Base-by-base conservation (phyloP, 441 rosid species). In the Daphne laureola region DNA sequence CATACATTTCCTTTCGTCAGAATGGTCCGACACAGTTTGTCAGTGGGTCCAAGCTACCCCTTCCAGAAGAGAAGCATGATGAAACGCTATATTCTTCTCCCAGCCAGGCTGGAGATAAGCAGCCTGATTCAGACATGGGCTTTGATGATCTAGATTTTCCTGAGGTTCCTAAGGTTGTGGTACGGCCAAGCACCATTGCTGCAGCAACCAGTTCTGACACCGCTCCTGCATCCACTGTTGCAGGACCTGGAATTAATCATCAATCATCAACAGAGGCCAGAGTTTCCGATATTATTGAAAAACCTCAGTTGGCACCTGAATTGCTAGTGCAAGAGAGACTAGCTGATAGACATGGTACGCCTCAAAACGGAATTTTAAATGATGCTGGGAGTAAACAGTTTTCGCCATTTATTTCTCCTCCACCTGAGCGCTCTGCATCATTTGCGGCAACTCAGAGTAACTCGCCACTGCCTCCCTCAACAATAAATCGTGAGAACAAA, bases 21-120 rank as follows among this genome's bases (percentile, higher is more conserved):
- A 81, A 80, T 70, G 97, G 97, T 55, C 82, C 97, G 41, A 71
- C 77, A 1, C 82, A 84, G 64, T 80, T 80, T 62, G 84, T 69
- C 59, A 84, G 87, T 59, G 95, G 87, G 40, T 80, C 95, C 55
- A 87, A 68, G 65, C 35, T 83, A 67, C 96, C 97, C 59, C 78
- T 87, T 67, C 87, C 83, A 5, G 65, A 80, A 42, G 87, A 80
- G 79, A 83, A 87, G 64, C 82, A 85, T 35, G 78, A 73, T 55
- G 90, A 80, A 67, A 50, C 67, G 21, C 46, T 70, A 59, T 59
- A 49, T 54, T 44, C 73, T 53, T 40, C 57, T 9, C 38, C 73
- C 45, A 59, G 59, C 65, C 72, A 68, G 62, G 62, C 63, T 42
- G 67, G 53, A 3, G 35, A 66, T 53, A 79, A 84, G 55, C 64